Base-by-base conservation (phyloP, 164 flowering plant genomes). In the Saururus chinensis region DNA sequence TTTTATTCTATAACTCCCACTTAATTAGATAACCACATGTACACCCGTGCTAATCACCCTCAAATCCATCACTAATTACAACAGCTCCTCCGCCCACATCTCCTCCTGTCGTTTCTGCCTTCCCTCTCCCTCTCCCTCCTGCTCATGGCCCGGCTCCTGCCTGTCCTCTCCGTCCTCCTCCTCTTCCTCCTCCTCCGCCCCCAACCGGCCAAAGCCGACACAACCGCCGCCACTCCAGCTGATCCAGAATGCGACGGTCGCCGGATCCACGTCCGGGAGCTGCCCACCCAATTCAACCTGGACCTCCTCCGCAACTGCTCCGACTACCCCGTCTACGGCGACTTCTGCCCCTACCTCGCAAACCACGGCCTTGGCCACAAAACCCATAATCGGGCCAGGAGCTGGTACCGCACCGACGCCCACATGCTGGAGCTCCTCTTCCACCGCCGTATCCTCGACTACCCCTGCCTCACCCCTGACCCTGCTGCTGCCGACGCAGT, bases 331-430 rank as follows among this genome's bases (percentile, higher is more conserved):
- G 23, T 85, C 2, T 76, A 70, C 64, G 82, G 75, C 40, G 71
- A 87, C 55, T 77, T 88, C 80, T 95, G 97, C 66, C 80, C 89
- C 10, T 80, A 78, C 67, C 40, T 82, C 52, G 70, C 85, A 57
- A 91, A 95, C 74, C 97, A 90, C 51, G 99, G 99, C 59, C 78
- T 95, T n/a, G 70, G 97, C 55, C 93, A 66, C 6, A 83, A 81
- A 53, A 95, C 99, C 74, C 97, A 95, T 76, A 80, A 80, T 77
- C 68, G 71, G 7, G 83, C 99, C 21, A 89, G 58, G n/a, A 81
- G 87, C 67, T 95, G 99, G 99, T 91, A 64, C 79, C 80, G 99
- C 16, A 85, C 99, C 52, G 95, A 95, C 70, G 77, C 95, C 0
- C 65, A 45, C 10, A 71, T 82, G 77, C 88, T 95, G 17, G 99